Evolutionary conservation across 495 filamentous ascomycete genomes (phyloP).

Genomic region (Lepraria neglecta): DNA sequence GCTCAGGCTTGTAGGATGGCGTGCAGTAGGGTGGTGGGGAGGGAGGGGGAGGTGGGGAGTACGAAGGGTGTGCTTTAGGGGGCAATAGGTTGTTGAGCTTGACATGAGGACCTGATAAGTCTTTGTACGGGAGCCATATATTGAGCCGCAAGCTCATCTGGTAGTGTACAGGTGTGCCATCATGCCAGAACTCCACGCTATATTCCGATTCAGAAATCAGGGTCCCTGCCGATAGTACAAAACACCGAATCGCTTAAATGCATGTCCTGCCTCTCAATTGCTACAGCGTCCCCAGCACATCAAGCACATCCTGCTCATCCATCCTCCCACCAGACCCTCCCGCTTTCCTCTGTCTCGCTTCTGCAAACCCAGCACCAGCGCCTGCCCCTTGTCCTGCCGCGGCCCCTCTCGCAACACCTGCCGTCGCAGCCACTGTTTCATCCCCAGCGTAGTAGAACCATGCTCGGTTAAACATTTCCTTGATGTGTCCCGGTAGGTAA

Average conservation of each 20-base stretch:
- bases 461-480: constrained; percentile 66
- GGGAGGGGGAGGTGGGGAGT: constrained; percentile 85
- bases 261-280: neutral
- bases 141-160: neutral
- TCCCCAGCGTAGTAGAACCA: constrained; percentile 94
- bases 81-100: neutral
- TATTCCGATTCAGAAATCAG: neutral
- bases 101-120: neutral
- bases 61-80: constrained; percentile 75
- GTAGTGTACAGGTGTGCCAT: neutral
- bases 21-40: constrained; percentile 62
- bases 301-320: constrained; percentile 17
- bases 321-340: constrained; percentile 5
- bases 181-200: neutral
- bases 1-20: constrained; percentile 77
- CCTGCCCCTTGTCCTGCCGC: constrained; percentile 11
- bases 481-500: constrained; percentile 87
- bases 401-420: constrained; percentile 6
- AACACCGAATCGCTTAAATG: neutral
- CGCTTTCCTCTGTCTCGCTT: neutral
- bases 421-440: constrained; percentile 37
- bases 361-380: constrained; percentile 9
- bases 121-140: neutral
- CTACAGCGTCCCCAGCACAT: constrained; percentile 22
- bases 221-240: too few species aligned